These are phyloP conservation scores for Phaeophleospora eucalypticola DNA, from an alignment of 2,329 filamentous ascomycete genomes.

Conservation along the genomic window DNA sequence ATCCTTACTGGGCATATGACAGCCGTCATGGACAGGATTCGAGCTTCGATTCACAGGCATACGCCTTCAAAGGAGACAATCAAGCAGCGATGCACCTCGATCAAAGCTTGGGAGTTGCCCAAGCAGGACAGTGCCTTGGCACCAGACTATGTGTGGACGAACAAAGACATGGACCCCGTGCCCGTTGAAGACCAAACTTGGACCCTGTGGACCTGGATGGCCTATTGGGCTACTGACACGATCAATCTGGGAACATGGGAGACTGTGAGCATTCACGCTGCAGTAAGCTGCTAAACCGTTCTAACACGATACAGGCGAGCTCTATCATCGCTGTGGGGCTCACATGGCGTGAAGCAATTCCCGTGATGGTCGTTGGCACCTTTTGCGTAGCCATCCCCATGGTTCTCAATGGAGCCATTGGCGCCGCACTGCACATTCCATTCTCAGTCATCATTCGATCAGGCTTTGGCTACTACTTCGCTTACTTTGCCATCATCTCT, in stretches of 20 bases:
- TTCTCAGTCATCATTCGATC: slow-evolving; percentile 54
- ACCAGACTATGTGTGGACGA: slow-evolving; percentile 26
- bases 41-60: slow-evolving; percentile 26
- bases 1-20: too few relatives aligned
- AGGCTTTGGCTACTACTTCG: slow-evolving; percentile 55
- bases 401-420: slow-evolving; percentile 47
- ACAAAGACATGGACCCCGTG: slow-evolving; percentile 7
- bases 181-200: slow-evolving; percentile 29
- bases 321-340: slow-evolving; percentile 52
- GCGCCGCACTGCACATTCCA: slow-evolving; percentile 52
- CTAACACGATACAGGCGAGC: too few relatives aligned
- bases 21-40: slow-evolving; percentile 10
- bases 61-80: slow-evolving; percentile 35
- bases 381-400: slow-evolving; percentile 49
- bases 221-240: slow-evolving; percentile 40
- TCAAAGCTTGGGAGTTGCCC: slow-evolving; percentile 46
- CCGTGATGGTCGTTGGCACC: slow-evolving; percentile 49
- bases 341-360: slow-evolving; percentile 53
- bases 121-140: slow-evolving; percentile 48
- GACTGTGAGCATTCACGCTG: too few relatives aligned
- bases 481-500: slow-evolving; percentile 30
- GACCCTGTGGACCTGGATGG: slow-evolving; percentile 38
- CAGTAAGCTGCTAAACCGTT: too few relatives aligned
- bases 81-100: slow-evolving; percentile 39
- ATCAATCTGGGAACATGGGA: slow-evolving; percentile 34